Conservation (phyloP, 2,329 filamentous ascomycete species). For the Fusarium nematophilum region DNA sequence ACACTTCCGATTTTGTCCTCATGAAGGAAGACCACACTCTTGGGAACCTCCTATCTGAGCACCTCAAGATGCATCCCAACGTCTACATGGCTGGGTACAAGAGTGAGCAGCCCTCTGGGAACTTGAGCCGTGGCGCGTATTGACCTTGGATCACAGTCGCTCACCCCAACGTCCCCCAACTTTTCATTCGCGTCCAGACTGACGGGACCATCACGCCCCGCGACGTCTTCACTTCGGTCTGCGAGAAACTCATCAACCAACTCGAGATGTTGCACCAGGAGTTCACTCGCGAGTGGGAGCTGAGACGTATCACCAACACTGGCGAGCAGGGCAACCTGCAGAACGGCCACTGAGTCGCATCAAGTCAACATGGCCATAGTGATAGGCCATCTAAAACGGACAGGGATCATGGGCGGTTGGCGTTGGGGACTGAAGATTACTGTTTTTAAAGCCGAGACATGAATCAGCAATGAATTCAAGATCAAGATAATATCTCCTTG, state of each 20-base stretch:
- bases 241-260: conserved; percentile 84
- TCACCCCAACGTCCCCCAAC: conserved; percentile 70
- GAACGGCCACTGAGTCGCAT: conserved; percentile 46
- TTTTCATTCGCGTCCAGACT: conserved; percentile 86
- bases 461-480: conserved; percentile 31
- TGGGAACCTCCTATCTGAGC: conserved; percentile 87
- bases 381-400: conserved; percentile 22
- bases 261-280: conserved; percentile 84
- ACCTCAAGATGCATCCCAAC: conserved; percentile 85
- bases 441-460: conserved; percentile 34
- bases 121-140: background rate
- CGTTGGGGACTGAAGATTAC: conserved; percentile 42
- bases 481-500: conserved; percentile 22
- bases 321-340: conserved; percentile 65
- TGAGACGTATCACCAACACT: conserved; percentile 84
- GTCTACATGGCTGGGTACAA: conserved; percentile 95
- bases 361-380: conserved; percentile 12
- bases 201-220: conserved; percentile 90
- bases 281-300: conserved; percentile 92
- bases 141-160: conserved; percentile 53
- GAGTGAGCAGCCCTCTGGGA: conserved; percentile 60
- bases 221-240: conserved; percentile 84
- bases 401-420: conserved; percentile 38
- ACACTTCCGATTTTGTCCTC: conserved; percentile 94
- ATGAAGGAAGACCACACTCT: conserved; percentile 98